phyloP scores from a whole-genome alignment of 2,329 filamentous ascomycete species.

The Fusarium piperis region DNA sequence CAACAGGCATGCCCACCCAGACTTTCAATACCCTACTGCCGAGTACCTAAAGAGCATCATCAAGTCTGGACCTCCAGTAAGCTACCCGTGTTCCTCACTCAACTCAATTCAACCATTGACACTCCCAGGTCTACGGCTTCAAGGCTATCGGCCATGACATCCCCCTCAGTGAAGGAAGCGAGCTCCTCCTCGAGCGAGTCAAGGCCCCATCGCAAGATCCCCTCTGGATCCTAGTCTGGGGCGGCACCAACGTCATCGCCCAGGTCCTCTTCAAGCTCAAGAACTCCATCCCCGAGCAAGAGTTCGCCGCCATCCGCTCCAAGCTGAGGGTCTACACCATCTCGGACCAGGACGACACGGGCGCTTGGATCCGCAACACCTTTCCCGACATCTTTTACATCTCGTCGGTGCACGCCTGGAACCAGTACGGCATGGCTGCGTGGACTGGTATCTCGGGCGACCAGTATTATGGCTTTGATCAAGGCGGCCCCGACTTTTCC shows the following conservation, averaged over 20 bases:
- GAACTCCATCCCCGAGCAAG: constrained; percentile 35
- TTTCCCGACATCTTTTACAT: constrained; percentile 68
- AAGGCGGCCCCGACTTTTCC: constrained; percentile 52
- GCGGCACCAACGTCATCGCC: constrained; percentile 62
- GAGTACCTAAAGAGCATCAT: constrained; percentile 49
- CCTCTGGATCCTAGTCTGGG: constrained; percentile 64
- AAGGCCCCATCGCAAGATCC: constrained; percentile 45
- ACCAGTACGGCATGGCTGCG: constrained; percentile 62
- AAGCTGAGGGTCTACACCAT: constrained; percentile 64
- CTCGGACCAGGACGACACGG: constrained; percentile 68
- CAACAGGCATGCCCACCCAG: constrained; percentile 57
- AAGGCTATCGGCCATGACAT: constrained; percentile 45
- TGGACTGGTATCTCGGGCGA: constrained; percentile 66
- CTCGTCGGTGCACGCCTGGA: constrained; percentile 64
- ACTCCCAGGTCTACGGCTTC: constrained; percentile 46
- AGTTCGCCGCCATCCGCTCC: constrained; percentile 49
- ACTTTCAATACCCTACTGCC: constrained; percentile 52
- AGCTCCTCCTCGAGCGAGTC: constrained; percentile 52
- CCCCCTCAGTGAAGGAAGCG: constrained; percentile 50
- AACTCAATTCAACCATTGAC: not conserved
- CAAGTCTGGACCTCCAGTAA: constrained; percentile 49
- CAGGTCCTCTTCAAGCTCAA: constrained; percentile 55
- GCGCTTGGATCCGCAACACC: constrained; percentile 62
- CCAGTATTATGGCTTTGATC: constrained; percentile 38
- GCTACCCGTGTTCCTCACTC: not conserved